phyloP scores from a whole-genome alignment of 176 grass and related monocot genomes.

The Aegilops speltoides region DNA sequence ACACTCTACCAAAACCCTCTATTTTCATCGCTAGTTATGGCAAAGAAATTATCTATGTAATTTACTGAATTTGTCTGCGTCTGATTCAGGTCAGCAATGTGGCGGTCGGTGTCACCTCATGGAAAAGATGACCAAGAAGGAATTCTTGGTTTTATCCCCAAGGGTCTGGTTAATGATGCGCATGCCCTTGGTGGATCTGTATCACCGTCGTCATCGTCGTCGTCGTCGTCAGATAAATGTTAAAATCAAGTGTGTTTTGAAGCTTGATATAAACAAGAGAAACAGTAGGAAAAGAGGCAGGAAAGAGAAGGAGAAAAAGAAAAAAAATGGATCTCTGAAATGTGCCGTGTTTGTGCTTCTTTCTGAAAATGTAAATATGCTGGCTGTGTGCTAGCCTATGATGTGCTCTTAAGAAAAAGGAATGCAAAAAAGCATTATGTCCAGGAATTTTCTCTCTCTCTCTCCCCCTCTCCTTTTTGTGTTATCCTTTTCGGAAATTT shows the following conservation, averaged over 20 bases:
- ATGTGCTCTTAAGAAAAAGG: conserved; percentile 39
- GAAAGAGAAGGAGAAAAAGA: neutral
- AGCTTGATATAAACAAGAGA: conserved; percentile 46
- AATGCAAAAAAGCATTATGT: conserved; percentile 53
- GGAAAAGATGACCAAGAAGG: conserved; percentile 53
- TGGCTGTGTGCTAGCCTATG: conserved; percentile 39
- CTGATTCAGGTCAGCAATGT: conserved; percentile 50
- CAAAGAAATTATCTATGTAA: neutral
- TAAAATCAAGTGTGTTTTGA: conserved; percentile 62
- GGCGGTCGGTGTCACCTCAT: conserved; percentile 48
- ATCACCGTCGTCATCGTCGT: neutral
- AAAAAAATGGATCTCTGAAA: neutral
- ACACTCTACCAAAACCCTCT: neutral
- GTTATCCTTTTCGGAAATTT: neutral
- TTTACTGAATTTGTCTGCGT: conserved; percentile 17
- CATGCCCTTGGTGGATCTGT: conserved; percentile 33
- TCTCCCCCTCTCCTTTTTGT: neutral
- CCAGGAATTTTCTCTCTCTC: conserved; percentile 26
- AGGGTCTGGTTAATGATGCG: conserved; percentile 29
- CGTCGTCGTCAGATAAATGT: conserved; percentile 12
- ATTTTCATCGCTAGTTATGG: neutral
- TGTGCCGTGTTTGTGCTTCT: conserved; percentile 26
- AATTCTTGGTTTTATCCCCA: neutral
- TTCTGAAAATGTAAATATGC: conserved; percentile 56
- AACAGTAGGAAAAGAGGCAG: conserved; percentile 24